These are phyloP conservation scores for Xylaria multiplex DNA, from an alignment of 2,329 filamentous ascomycete genomes.

Conservation along the genomic window DNA sequence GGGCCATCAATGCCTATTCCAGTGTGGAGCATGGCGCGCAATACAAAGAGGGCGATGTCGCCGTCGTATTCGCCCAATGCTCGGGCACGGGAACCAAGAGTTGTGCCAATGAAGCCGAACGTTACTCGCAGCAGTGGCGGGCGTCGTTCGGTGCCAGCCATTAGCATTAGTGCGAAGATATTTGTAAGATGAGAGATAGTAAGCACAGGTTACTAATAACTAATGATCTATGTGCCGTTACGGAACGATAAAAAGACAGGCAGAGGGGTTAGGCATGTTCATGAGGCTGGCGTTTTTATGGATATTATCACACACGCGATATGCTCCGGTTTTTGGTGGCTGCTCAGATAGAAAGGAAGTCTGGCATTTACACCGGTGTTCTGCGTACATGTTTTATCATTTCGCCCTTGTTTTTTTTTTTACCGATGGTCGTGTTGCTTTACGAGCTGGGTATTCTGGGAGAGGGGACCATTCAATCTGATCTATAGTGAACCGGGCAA, in stretches of 20 bases:
- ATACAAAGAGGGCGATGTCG: slow-evolving; percentile 86
- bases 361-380: slow-evolving; percentile 40
- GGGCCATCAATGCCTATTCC: slow-evolving; percentile 82
- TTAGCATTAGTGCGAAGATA: slow-evolving; percentile 1
- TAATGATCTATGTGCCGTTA: slow-evolving; percentile 25
- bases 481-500: background rate
- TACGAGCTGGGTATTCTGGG: slow-evolving; percentile 1
- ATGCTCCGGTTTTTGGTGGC: slow-evolving; percentile 29
- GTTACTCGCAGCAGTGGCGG: slow-evolving; percentile 60
- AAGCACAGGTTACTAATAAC: slow-evolving; percentile 1
- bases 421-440: slow-evolving; percentile 11
- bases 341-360: slow-evolving; percentile 33
- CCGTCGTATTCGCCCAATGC: slow-evolving; percentile 82
- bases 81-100: slow-evolving; percentile 61
- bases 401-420: slow-evolving; percentile 17
- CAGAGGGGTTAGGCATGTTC: slow-evolving; percentile 17
- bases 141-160: slow-evolving; percentile 50
- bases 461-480: background rate
- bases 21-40: slow-evolving; percentile 64
- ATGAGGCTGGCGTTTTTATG: slow-evolving; percentile 37
- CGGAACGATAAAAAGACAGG: slow-evolving; percentile 14
- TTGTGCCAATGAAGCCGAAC: slow-evolving; percentile 77
- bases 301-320: slow-evolving; percentile 28
- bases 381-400: slow-evolving; percentile 32
- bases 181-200: background rate